Base-by-base conservation (phyloP, 805 yeast species). In the Ogataea philodendri region DNA sequence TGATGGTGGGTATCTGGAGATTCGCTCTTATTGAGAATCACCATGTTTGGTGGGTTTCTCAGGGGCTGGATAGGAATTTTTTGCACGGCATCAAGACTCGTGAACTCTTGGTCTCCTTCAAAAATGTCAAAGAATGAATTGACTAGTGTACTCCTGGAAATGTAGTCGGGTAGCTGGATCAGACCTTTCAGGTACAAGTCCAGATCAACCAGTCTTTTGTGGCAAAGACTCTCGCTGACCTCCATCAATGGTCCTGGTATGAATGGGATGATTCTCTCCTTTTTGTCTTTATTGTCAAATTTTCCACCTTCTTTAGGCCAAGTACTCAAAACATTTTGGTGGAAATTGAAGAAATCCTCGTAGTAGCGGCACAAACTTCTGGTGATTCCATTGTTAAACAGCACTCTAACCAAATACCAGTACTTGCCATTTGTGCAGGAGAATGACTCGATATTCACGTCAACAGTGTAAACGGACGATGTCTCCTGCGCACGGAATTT, bases 221-320 rank as follows among this genome's bases (percentile, higher is more conserved):
- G 75, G 35, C 76, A 71, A 32, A 76, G 64, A 39, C 68, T 65
- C 46, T 90, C 97, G 44, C 87, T 87, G 36, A 93, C 95, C 52
- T 83, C 84, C 23, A 94, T 82, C 30, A 90, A 70, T 3, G 98
- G 99, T 1, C 97, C 98, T 0, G 98, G 97, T 53, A 93, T 89
- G 47, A 81, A 87, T 6, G 98, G 98, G 39, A 93, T 70, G 19
- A 84, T 81, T 46, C 98, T 76, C 36, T 78, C 77, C 21, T 82
- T 81, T 43, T 96, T 76, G 34, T 78, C 76, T 17, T 84, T 84
- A 36, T 79, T 81, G 27, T 78, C 80, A 30, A 55, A 63, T 48
- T 86, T 79, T 9, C 97, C 97, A 7, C 97, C 95, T 60, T 90
- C 98, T 42, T 73, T 78, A 6, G 97, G 97, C 69, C 84, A 93